Evolutionary conservation across 345 rosid species (phyloP), one percentile per base, ranked within the genome.

Genomic region (Cardamine resedifolia): DNA sequence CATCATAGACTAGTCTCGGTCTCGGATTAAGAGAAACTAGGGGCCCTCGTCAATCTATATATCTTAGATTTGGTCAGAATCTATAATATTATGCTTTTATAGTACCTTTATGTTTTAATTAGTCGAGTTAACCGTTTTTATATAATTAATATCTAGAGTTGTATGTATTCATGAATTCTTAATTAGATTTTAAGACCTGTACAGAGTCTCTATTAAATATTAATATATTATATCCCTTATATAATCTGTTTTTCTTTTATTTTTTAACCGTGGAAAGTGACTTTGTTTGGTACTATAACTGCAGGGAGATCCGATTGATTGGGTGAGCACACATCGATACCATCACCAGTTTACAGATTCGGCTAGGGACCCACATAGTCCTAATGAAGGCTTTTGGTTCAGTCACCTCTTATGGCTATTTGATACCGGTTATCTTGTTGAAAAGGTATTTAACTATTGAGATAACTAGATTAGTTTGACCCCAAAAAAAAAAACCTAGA

Each of bases 311-410:
- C 98, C 98, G 43, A 93, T 88, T 68, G 90, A 85, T 73, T 93
- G 98, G 97, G 97, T 88, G 34, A 90, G 98, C 78, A 86, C 87
- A 11, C 98, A 93, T 70, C 82, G 98, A 75, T 84, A 86, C 75
- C 97, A 93, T 62, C 98, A 93, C 74, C 87, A 87, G 73, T 87
- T 86, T 67, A 82, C 89, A 64, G 97, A 91, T 84, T 86, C 97
- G 1, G 89, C 85, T n/a, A 83, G 85, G 62, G 98, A 93, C 70
- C 97, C 96, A n/a, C 98, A 90, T 71, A 90, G 97, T 73, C 98
- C 98, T 45, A 73, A 67, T 57, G 90, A 86, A 84, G 98, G 98
- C 12, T 93, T 93, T 72, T 89, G 94, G 97, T 87, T 86, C 56
- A 88, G 97, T 67, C 98, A 93, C 66, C 81, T 89, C 72, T 78